Conservation (phyloP, 306 rosid species). For the Alnus rubra region DNA sequence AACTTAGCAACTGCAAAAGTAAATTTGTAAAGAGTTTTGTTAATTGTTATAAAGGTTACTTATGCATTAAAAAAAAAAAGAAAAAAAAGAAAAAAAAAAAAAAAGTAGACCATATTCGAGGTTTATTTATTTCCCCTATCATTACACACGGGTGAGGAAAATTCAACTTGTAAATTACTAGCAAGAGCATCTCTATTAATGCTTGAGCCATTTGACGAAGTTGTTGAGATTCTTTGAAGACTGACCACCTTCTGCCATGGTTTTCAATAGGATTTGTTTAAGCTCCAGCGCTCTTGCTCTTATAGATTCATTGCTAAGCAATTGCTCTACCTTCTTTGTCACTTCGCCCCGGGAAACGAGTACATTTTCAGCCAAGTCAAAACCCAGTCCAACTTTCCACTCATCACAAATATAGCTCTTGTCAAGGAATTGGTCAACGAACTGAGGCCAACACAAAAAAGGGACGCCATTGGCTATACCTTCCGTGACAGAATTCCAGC, state of each 20-base stretch:
- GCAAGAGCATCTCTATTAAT: not conserved
- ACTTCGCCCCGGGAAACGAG: slow-evolving; percentile 19
- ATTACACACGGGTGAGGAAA: too few species aligned
- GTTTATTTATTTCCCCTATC: too few species aligned
- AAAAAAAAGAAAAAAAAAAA: too few species aligned
- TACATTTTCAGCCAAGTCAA: slow-evolving; percentile 9
- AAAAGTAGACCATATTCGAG: too few species aligned
- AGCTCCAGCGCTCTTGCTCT: slow-evolving; percentile 17
- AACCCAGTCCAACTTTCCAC: slow-evolving; percentile 30
- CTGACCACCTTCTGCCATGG: slow-evolving; percentile 30
- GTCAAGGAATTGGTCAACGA: slow-evolving; percentile 21
- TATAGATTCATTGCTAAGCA: slow-evolving; percentile 19
- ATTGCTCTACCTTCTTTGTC: slow-evolving; percentile 20
- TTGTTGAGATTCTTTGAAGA: slow-evolving; percentile 27
- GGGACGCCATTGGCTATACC: slow-evolving; percentile 32
- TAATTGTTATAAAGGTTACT: too few species aligned
- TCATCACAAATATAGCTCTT: not conserved
- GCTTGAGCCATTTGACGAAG: slow-evolving; percentile 40
- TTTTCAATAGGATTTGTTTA: slow-evolving; percentile 26
- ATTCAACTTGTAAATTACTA: too few species aligned
- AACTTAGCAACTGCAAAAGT: too few species aligned
- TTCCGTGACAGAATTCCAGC: slow-evolving; percentile 53
- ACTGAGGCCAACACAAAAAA: slow-evolving; percentile 43
- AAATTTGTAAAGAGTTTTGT: too few species aligned
- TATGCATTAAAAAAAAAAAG: too few species aligned